Conservation (phyloP, 202 grass and related monocot species). For the Bolboschoenoplectus hybrid region DNA sequence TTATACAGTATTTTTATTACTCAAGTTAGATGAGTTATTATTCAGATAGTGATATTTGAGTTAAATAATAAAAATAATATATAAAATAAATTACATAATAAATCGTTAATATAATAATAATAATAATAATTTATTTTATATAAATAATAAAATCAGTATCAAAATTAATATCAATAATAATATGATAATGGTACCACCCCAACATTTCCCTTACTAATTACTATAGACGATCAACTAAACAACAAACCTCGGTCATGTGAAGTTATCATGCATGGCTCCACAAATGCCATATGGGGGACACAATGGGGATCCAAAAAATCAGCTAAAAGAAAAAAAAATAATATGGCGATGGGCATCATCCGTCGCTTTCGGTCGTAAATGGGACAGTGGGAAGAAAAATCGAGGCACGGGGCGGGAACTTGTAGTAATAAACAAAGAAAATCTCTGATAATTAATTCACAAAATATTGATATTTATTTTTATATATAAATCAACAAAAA, state of each 20-base stretch:
- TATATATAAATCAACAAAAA: neutral
- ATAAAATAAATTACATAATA: too few relatives aligned
- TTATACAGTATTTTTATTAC: too few relatives aligned
- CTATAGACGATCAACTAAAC: neutral
- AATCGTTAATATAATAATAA: too few relatives aligned
- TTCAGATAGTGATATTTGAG: too few relatives aligned
- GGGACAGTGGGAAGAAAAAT: constrained; percentile 29
- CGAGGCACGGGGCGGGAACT: constrained; percentile 41
- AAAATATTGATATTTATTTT: neutral
- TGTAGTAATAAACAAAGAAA: constrained; percentile 11
- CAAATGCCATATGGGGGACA: neutral
- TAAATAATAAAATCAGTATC: too few relatives aligned
- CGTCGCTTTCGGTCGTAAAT: constrained; percentile 41
- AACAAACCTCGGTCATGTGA: neutral
- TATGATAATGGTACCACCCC: too few relatives aligned
- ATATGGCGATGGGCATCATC: constrained; percentile 20
- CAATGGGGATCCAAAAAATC: neutral
- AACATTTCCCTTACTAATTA: neutral
- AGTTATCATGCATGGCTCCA: neutral
- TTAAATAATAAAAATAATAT: too few relatives aligned
- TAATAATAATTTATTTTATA: too few relatives aligned
- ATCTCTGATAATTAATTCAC: neutral
- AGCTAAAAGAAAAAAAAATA: constrained; percentile 10
- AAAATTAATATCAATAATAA: too few relatives aligned
- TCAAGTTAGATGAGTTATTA: too few relatives aligned